Evolutionary conservation across 2,329 filamentous ascomycete genomes (phyloP).

Genomic region (Boeremia lycopersici): DNA sequence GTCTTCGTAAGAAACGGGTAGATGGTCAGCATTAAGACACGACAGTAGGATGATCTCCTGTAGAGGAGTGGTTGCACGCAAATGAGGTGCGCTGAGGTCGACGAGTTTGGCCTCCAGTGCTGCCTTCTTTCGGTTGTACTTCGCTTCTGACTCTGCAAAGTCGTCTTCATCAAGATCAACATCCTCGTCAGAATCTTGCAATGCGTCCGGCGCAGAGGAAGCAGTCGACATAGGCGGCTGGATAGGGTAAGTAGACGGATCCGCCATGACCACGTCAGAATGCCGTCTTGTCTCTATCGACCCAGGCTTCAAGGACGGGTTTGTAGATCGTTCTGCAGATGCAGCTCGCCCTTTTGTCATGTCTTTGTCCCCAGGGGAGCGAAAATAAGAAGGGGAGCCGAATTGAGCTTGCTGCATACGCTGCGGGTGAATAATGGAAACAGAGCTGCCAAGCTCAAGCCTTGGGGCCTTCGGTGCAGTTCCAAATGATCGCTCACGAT

Average conservation of each 20-base stretch:
- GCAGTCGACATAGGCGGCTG: constrained; percentile 38
- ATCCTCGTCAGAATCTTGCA: constrained; percentile 54
- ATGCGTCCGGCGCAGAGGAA: constrained; percentile 39
- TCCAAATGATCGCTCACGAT: constrained; percentile 47
- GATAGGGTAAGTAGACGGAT: constrained; percentile 35
- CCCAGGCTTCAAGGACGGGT: constrained; percentile 32
- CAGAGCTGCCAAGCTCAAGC: constrained; percentile 30
- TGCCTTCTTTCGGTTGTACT: constrained; percentile 54
- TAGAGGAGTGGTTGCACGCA: constrained; percentile 52
- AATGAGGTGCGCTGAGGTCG: constrained; percentile 50
- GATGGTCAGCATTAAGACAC: constrained; percentile 44
- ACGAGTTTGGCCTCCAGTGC: constrained; percentile 51
- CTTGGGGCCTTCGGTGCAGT: constrained; percentile 42
- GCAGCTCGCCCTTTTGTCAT: constrained; percentile 28
- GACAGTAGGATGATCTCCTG: constrained; percentile 52
- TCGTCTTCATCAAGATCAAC: constrained; percentile 54
- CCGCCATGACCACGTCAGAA: constrained; percentile 45
- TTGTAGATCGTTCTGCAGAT: constrained; percentile 29
- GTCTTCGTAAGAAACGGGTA: constrained; percentile 29
- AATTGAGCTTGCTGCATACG: constrained; percentile 32
- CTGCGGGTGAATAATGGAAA: constrained; percentile 26
- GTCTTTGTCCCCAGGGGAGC: constrained; percentile 23
- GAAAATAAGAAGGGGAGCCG: constrained; percentile 28
- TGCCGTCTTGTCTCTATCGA: constrained; percentile 39
- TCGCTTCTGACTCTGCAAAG: constrained; percentile 53